These are phyloP conservation scores for Puccinia coronata DNA, from an alignment of 1,284 basidiomycete species.

Conservation along the genomic window DNA sequence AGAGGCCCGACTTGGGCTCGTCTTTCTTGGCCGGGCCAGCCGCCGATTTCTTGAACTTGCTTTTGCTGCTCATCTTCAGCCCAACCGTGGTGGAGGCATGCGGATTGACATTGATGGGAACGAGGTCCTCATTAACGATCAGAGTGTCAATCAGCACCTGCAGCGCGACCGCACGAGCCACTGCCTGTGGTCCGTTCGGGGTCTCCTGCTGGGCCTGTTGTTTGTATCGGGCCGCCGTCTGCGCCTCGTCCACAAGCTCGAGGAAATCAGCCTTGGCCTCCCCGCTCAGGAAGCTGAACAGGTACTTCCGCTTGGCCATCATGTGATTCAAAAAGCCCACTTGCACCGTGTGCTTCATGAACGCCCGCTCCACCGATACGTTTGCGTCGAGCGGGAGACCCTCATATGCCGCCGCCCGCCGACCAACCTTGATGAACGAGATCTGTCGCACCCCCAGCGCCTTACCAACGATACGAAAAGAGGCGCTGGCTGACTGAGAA, in stretches of 20 bases:
- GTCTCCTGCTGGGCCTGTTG: neutral
- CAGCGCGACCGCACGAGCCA: constrained; percentile 73
- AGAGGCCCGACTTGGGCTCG: constrained; percentile 28
- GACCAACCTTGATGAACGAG: constrained; percentile 74
- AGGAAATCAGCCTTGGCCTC: constrained; percentile 66
- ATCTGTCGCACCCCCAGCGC: constrained; percentile 78
- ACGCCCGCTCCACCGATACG: constrained; percentile 79
- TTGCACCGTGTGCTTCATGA: constrained; percentile 92
- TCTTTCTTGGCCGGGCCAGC: neutral
- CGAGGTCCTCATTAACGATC: constrained; percentile 61
- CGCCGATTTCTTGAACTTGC: neutral
- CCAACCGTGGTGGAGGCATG: constrained; percentile 51
- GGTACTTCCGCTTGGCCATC: constrained; percentile 75
- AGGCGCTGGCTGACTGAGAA: constrained; percentile 71
- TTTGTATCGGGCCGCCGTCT: constrained; percentile 61
- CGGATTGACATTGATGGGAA: constrained; percentile 50
- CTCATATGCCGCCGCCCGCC: constrained; percentile 75
- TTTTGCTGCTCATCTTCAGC: constrained; percentile 49
- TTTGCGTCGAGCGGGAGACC: constrained; percentile 74
- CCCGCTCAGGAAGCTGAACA: constrained; percentile 80
- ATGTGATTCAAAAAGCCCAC: constrained; percentile 75
- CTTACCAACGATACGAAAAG: constrained; percentile 80
- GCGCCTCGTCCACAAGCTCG: constrained; percentile 72
- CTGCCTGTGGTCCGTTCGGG: constrained; percentile 54
- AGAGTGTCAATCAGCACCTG: constrained; percentile 79